These are phyloP conservation scores for Wickerhamomyces queroliae DNA, from an alignment of 805 yeast genomes.

Conservation along the genomic window DNA sequence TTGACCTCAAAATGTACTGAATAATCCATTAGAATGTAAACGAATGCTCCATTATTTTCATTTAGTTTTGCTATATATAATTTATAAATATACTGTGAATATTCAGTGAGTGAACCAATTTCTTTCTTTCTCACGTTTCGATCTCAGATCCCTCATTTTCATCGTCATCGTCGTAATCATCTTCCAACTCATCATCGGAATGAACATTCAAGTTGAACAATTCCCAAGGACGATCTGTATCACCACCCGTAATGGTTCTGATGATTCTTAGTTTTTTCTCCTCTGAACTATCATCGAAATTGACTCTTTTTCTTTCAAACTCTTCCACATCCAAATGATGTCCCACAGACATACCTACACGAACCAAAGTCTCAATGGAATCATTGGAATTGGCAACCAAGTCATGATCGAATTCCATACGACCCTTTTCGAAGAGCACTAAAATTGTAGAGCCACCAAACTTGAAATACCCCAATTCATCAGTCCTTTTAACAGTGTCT, in stretches of 20 bases:
- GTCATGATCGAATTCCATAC: slow-evolving; percentile 67
- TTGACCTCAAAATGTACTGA: no score
- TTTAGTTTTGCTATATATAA: no score
- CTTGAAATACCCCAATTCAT: slow-evolving; percentile 89
- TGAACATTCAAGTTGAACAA: slow-evolving; percentile 12
- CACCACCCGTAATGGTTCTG: slow-evolving; percentile 55
- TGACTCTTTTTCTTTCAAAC: slow-evolving; percentile 39
- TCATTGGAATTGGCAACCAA: slow-evolving; percentile 58
- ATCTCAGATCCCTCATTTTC: not conserved
- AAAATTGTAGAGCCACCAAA: slow-evolving; percentile 93
- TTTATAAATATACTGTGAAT: no score
- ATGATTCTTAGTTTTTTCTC: slow-evolving; percentile 44
- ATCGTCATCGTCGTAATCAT: slow-evolving; percentile 3
- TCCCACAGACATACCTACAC: slow-evolving; percentile 92
- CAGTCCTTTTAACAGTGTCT: slow-evolving; percentile 55
- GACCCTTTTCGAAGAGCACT: slow-evolving; percentile 48
- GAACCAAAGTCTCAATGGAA: slow-evolving; percentile 73
- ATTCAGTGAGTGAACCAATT: no score
- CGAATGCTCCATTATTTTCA: no score
- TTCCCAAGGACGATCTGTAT: slow-evolving; percentile 20
- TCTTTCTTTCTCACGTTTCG: not conserved
- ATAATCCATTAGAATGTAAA: no score
- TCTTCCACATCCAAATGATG: slow-evolving; percentile 52
- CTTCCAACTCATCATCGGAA: not conserved
- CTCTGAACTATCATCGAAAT: slow-evolving; percentile 40